phyloP scores from a whole-genome alignment of 2,329 filamentous ascomycete species.

The Onygenales sp. region DNA sequence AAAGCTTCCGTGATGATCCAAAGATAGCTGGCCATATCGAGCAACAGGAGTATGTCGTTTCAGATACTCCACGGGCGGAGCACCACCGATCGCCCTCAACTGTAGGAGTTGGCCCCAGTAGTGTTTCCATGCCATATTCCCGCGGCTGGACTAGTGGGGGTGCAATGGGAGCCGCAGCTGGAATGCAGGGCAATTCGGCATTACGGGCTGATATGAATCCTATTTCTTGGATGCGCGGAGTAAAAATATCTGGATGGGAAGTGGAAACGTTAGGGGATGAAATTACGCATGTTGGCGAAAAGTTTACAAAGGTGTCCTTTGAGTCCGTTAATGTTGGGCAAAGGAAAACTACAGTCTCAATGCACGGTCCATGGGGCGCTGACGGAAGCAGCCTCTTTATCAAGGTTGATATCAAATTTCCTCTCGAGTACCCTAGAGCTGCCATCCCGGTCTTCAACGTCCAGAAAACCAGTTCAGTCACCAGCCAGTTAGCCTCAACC shows the following conservation, averaged over 20 bases:
- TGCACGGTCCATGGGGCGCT: constrained; percentile 52
- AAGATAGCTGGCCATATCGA: not conserved
- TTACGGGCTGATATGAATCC: constrained; percentile 45
- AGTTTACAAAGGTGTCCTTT: constrained; percentile 51
- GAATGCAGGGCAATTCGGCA: constrained; percentile 39
- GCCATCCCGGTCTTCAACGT: constrained; percentile 44
- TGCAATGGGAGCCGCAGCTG: constrained; percentile 38
- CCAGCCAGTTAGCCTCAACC: constrained; percentile 39
- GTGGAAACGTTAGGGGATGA: constrained; percentile 50
- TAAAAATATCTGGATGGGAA: constrained; percentile 48
- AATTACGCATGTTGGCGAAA: constrained; percentile 51
- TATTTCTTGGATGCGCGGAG: constrained; percentile 56
- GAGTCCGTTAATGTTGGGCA: constrained; percentile 49
- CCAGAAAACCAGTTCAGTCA: constrained; percentile 49
- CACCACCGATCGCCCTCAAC: constrained; percentile 15
- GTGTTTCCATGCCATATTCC: constrained; percentile 45
- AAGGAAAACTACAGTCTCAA: constrained; percentile 45
- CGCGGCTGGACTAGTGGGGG: constrained; percentile 35
- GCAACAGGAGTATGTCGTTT: not conserved
- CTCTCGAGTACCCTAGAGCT: constrained; percentile 44
- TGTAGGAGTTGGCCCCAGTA: constrained; percentile 36
- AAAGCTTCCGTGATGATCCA: constrained; percentile 60
- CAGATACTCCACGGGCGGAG: constrained; percentile 6
- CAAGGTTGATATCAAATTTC: constrained; percentile 50
- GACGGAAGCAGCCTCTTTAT: constrained; percentile 45